Evolutionary conservation across 2,329 filamentous ascomycete genomes (phyloP).

Genomic region (Aspergillus niger): DNA sequence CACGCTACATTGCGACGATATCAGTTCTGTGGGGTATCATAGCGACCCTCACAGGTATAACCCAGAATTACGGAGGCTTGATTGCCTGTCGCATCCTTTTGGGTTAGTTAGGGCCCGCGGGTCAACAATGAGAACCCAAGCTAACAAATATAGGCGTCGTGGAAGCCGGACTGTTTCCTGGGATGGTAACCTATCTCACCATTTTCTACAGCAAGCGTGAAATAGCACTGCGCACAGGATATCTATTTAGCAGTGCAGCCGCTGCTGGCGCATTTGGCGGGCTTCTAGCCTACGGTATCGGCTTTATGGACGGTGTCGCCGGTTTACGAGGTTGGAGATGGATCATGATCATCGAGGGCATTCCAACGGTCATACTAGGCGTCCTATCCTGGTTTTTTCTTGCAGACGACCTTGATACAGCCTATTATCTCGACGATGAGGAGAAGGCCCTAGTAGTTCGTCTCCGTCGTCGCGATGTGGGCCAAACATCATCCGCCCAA

Average conservation of each 20-base stretch:
- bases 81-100: slow-evolving; percentile 70
- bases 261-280: slow-evolving; percentile 73
- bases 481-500: slow-evolving; percentile 52
- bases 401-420: slow-evolving; percentile 67
- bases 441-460: slow-evolving; percentile 62
- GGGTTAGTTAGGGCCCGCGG: slow-evolving; percentile 10
- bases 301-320: slow-evolving; percentile 67
- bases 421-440: slow-evolving; percentile 60
- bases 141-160: slow-evolving; percentile 53
- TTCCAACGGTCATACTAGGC: slow-evolving; percentile 59
- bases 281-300: slow-evolving; percentile 71
- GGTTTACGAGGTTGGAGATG: slow-evolving; percentile 71
- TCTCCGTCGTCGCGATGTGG: slow-evolving; percentile 54
- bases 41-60: slow-evolving; percentile 61
- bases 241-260: slow-evolving; percentile 66
- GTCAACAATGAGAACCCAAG: neutral
- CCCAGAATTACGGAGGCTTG: slow-evolving; percentile 64
- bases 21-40: slow-evolving; percentile 62
- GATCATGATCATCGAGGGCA: slow-evolving; percentile 64
- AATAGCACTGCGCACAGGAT: slow-evolving; percentile 70
- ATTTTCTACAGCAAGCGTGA: slow-evolving; percentile 76
- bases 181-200: slow-evolving; percentile 68
- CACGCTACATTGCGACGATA: slow-evolving; percentile 57
- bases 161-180: slow-evolving; percentile 71
- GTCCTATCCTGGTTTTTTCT: slow-evolving; percentile 60